A percentile compares a stretch with the other conserved stretches of the same genome.
phyloP scores from a whole-genome alignment of 257 asterid genomes.

The Solanum megistacrolobum region DNA sequence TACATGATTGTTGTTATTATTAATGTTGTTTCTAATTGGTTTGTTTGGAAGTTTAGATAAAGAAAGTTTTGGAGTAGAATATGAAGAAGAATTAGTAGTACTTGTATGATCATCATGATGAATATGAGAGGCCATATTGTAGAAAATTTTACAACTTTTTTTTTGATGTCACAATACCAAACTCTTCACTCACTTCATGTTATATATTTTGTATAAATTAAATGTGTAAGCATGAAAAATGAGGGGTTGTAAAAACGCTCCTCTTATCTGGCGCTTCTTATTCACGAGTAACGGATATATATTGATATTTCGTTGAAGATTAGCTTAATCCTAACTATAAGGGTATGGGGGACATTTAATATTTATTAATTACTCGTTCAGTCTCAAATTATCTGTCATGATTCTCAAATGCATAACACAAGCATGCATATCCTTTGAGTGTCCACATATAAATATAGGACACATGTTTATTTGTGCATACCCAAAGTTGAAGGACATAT shows the following conservation, averaged over 20 bases:
- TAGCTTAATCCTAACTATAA: not conserved
- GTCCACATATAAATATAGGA: too few relatives aligned
- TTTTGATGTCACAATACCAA: not conserved
- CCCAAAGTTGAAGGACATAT: too few relatives aligned
- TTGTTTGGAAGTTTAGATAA: conserved; percentile 49
- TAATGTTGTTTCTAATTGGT: conserved; percentile 7
- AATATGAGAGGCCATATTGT: not conserved
- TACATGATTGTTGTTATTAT: not conserved
- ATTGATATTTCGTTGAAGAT: not conserved
- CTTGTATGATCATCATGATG: conserved; percentile 4
- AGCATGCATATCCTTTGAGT: too few relatives aligned
- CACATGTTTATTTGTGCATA: too few relatives aligned
- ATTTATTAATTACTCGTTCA: too few relatives aligned
- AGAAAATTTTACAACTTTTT: not conserved
- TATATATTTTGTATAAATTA: not conserved
- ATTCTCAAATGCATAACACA: too few relatives aligned
- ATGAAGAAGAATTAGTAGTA: not conserved
- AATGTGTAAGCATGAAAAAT: not conserved
- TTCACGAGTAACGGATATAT: conserved; percentile 23
- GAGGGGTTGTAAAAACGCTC: conserved; percentile 18
- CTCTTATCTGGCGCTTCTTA: conserved; percentile 7
- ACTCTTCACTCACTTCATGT: not conserved
- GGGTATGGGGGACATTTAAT: not conserved
- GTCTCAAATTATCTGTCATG: not conserved
- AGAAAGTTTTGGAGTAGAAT: conserved; percentile 46